Conservation (phyloP, 192 early-diverging fungal genomes). For the Backusella morwellensis region DNA sequence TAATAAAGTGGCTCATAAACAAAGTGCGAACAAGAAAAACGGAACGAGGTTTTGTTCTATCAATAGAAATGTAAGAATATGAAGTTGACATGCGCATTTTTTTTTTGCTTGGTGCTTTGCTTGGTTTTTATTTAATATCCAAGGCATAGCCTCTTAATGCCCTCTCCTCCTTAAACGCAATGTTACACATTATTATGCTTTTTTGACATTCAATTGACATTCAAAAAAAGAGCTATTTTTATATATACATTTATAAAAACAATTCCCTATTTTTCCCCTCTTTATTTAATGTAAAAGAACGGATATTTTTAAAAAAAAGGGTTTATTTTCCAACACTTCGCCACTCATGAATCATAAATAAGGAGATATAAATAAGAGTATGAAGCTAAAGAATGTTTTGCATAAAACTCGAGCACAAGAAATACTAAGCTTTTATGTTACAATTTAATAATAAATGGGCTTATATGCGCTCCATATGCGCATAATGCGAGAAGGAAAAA, state of each 20-base stretch:
- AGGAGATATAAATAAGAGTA: background rate
- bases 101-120: background rate
- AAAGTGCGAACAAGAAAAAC: background rate
- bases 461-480: background rate
- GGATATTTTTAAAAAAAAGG: background rate
- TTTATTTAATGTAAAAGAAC: background rate
- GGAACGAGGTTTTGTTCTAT: background rate
- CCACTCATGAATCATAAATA: background rate
- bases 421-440: background rate
- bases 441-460: background rate
- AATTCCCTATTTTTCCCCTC: background rate
- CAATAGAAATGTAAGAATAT: background rate
- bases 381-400: background rate
- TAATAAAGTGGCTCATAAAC: background rate
- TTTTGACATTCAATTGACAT: conserved; percentile 4
- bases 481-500: background rate
- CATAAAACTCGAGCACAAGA: background rate
- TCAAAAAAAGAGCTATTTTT: background rate
- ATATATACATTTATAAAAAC: background rate
- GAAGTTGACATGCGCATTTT: background rate
- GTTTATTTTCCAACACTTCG: background rate
- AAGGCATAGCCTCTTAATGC: background rate
- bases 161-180: background rate
- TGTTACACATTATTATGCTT: background rate
- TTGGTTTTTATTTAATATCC: background rate